Evolutionary conservation across 1,284 basidiomycete genomes (phyloP).

Genomic region (Mycosarcoma mackinlayi): DNA sequence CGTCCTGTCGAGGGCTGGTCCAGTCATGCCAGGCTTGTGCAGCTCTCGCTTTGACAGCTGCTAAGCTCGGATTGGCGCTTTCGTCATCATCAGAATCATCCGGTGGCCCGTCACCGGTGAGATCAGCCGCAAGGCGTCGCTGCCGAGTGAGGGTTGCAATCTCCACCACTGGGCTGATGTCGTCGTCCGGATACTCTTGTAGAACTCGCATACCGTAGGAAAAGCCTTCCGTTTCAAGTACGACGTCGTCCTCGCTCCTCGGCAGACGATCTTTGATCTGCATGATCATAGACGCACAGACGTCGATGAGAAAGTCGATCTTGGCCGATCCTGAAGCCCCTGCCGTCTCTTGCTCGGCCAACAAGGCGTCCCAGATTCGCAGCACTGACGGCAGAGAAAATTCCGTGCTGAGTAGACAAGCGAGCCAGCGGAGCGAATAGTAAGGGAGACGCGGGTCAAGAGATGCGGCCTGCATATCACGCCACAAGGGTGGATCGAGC

Average conservation of each 20-base stretch:
- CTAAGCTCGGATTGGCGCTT: slow-evolving; percentile 11
- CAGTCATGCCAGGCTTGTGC: slow-evolving; percentile 44
- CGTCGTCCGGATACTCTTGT: slow-evolving; percentile 59
- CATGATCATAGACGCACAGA: slow-evolving; percentile 63
- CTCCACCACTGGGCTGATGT: slow-evolving; percentile 58
- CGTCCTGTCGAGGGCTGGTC: slow-evolving; percentile 19
- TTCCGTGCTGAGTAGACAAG: slow-evolving; percentile 62
- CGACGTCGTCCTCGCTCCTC: slow-evolving; percentile 15
- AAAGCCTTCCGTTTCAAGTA: slow-evolving; percentile 54
- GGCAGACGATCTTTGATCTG: slow-evolving; percentile 37
- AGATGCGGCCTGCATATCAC: slow-evolving; percentile 33
- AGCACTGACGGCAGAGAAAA: slow-evolving; percentile 58
- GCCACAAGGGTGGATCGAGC: slow-evolving; percentile 58
- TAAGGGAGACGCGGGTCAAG: slow-evolving; percentile 64
- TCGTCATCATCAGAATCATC: slow-evolving; percentile 42
- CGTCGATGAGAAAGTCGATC: slow-evolving; percentile 64
- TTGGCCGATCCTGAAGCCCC: slow-evolving; percentile 39
- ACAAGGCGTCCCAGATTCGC: slow-evolving; percentile 62
- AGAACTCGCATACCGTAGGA: slow-evolving; percentile 51
- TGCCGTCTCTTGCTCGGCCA: slow-evolving; percentile 52
- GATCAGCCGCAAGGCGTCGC: slow-evolving; percentile 54
- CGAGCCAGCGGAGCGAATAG: slow-evolving; percentile 66
- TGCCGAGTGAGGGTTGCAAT: slow-evolving; percentile 52
- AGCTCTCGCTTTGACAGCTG: slow-evolving; percentile 32
- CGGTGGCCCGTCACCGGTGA: slow-evolving; percentile 60